These are phyloP conservation scores for Isoetes taiwanensis DNA, from an alignment of 75 land plant species.

Conservation along the genomic window DNA sequence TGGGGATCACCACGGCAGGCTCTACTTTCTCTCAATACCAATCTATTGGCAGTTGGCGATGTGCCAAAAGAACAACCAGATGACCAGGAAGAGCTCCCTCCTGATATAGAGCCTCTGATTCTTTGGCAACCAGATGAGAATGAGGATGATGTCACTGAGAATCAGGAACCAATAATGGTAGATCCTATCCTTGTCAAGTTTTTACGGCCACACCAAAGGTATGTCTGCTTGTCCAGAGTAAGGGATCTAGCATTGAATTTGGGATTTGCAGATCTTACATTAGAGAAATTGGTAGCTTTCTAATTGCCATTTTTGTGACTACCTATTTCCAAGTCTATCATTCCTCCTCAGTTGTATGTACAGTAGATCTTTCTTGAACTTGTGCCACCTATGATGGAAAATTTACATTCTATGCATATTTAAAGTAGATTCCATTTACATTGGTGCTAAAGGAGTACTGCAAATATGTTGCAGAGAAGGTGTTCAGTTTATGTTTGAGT, in stretches of 20 bases:
- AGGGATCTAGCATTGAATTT: no score
- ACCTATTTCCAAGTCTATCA: no score
- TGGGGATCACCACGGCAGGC: slow-evolving; percentile 63
- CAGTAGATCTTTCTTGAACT: no score
- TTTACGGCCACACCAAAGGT: slow-evolving; percentile 97
- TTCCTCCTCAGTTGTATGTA: no score
- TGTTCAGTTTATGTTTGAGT: slow-evolving; percentile 96
- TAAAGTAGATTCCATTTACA: no score
- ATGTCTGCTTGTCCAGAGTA: no score
- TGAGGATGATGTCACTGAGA: slow-evolving; percentile 13
- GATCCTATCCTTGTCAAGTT: slow-evolving; percentile 72
- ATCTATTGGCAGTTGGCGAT: slow-evolving; percentile 23
- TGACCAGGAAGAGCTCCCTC: slow-evolving; percentile 44
- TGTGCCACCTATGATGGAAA: no score
- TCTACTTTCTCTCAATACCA: slow-evolving; percentile 27
- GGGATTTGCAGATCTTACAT: no score
- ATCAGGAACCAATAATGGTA: slow-evolving; percentile 35
- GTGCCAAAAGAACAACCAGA: slow-evolving; percentile 19
- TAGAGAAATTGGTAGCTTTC: no score
- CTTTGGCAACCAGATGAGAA: slow-evolving; percentile 65
- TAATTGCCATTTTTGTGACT: no score
- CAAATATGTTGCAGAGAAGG: slow-evolving; percentile 91
- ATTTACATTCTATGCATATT: no score
- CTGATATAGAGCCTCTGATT: slow-evolving; percentile 77
- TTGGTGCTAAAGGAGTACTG: no score